A percentile compares a stretch with the other conserved stretches of the same genome.
These are phyloP conservation scores for Cynanchum wilfordii DNA, from an alignment of 257 asterid species.

Conservation along the genomic window DNA sequence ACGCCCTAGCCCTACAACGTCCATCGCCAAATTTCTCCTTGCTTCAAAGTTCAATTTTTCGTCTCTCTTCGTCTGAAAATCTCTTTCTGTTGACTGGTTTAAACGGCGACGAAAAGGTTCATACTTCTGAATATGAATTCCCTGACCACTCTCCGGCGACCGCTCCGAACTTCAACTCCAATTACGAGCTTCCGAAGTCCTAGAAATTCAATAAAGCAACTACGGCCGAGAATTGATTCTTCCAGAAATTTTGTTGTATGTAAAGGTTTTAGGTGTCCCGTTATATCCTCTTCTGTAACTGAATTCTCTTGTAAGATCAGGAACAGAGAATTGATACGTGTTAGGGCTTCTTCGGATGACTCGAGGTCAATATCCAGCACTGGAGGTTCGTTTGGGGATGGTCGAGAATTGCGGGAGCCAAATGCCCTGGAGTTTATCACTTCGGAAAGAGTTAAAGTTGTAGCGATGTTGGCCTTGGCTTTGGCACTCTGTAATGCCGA, in stretches of 20 bases:
- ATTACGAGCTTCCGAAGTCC: not conserved
- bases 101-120: not conserved
- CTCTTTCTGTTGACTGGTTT: not conserved
- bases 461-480: slow-evolving; percentile 89
- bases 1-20: not conserved
- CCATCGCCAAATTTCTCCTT: not conserved
- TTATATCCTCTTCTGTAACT: not conserved
- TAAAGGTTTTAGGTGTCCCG: not conserved
- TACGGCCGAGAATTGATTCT: not conserved
- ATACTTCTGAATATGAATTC: slow-evolving; percentile 10
- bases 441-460: slow-evolving; percentile 97
- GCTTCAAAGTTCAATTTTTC: not conserved
- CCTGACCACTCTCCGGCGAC: slow-evolving; percentile 16
- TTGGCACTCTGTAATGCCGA: slow-evolving; percentile 93
- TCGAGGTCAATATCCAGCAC: slow-evolving; percentile 8
- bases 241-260: not conserved
- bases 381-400: slow-evolving; percentile 5
- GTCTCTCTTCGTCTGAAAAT: not conserved
- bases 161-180: not conserved
- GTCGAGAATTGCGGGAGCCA: slow-evolving; percentile 31
- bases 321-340: not conserved
- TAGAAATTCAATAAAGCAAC: not conserved
- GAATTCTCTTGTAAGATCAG: slow-evolving; percentile 11
- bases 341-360: slow-evolving; percentile 20
- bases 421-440: slow-evolving; percentile 75